These are phyloP conservation scores for Hypoxylon fuscum DNA, from an alignment of 495 filamentous ascomycete species.

Conservation along the genomic window DNA sequence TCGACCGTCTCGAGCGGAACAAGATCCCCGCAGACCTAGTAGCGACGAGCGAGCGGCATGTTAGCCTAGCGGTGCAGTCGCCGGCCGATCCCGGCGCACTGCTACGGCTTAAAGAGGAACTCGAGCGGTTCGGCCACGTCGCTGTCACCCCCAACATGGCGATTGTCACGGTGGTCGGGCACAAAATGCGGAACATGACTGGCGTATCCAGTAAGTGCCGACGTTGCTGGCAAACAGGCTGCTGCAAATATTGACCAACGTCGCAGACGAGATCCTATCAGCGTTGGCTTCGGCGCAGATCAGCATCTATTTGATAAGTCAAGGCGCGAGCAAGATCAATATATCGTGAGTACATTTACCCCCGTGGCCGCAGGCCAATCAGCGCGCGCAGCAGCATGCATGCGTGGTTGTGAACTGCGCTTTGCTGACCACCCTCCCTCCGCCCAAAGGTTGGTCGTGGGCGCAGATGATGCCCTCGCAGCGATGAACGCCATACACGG, in stretches of 20 bases:
- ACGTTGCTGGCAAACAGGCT: not conserved
- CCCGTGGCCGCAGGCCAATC: not conserved
- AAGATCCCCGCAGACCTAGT: slow-evolving; percentile 51
- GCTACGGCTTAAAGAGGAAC: slow-evolving; percentile 39
- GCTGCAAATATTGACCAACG: not conserved
- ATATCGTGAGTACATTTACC: slow-evolving; percentile 50
- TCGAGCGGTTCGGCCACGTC: slow-evolving; percentile 47
- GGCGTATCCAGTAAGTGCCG: slow-evolving; percentile 48
- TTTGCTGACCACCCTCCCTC: not conserved
- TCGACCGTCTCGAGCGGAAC: slow-evolving; percentile 45
- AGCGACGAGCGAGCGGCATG: slow-evolving; percentile 50
- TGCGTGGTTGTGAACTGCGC: not conserved
- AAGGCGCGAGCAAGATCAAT: slow-evolving; percentile 55
- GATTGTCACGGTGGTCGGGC: slow-evolving; percentile 53
- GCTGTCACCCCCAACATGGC: slow-evolving; percentile 45
- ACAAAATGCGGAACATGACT: slow-evolving; percentile 54
- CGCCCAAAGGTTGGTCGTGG: slow-evolving; percentile 46
- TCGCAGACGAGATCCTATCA: slow-evolving; percentile 48
- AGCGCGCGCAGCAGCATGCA: not conserved
- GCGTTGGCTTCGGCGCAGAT: slow-evolving; percentile 50
- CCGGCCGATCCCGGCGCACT: slow-evolving; percentile 36
- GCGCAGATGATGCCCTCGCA: slow-evolving; percentile 47
- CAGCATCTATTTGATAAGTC: slow-evolving; percentile 53
- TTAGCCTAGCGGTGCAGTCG: slow-evolving; percentile 50
- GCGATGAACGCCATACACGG: slow-evolving; percentile 52